Evolutionary conservation across 1,284 basidiomycete genomes (phyloP), one percentile per base, ranked within the genome.

Genomic region (Fomitopsis betulina): DNA sequence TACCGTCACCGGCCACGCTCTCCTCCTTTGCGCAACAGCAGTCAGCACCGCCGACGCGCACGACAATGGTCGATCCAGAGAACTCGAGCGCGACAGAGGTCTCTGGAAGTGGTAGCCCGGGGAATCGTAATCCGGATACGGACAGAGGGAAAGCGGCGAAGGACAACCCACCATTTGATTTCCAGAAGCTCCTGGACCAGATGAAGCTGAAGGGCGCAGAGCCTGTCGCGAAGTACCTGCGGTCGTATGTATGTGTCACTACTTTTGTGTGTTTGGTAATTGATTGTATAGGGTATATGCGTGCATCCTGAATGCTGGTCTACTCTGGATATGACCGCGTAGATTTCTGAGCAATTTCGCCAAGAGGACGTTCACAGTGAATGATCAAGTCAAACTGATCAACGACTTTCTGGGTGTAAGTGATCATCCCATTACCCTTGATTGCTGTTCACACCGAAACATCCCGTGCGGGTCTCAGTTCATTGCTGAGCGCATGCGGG

Each of bases 271-370:
- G 21, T 57, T 33, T 33, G 23, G 50, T 33, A 38, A 39, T 51
- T 43, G 54, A n/a, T 58, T 51, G 35, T 58, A 61, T 40, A 57
- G 37, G 49, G 40, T 37, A 56, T 52, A n/a, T 52, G 43, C 32
- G 54, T 13, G 33, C 49, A 13, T 25, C 32, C n/a, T 32, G n/a
- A 15, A 25, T 25, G 6, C 19, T 42, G 0, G 5, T 23, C 42
- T 8, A 23, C 13, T 23, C 19, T 10, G 23, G 8, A 23, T 45
- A 25, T 47, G 45, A 47, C n/a, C 13, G 30, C 25, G 43, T 53
- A 96, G 91, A 60, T 94, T 99, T 68, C 72, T 98, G 68, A 91
- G 89, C 69, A 96, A 96, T 68, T 97, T 97, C 68, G 78, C 91
- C 13, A 95, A 94, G 72, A 84, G 91, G 60, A 89, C 91, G 1